Base-by-base conservation (phyloP, 192 early-diverging fungal species). In the Backusella tuberculispora region DNA sequence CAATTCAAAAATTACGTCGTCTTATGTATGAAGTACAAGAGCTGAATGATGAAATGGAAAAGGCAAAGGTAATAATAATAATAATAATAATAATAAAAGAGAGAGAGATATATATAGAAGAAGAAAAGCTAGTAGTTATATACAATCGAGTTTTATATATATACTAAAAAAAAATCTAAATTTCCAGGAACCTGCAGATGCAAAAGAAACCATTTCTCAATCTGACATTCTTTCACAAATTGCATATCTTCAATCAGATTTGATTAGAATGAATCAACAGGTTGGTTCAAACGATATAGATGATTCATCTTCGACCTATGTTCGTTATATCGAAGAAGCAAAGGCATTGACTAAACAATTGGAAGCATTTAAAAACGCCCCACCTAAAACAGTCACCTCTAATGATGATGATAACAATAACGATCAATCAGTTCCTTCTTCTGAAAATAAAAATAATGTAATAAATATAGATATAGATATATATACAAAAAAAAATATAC, bases 21-120 rank as follows among this genome's bases (percentile, higher is more conserved):
- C 88, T 97, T 45, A 86, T 93, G 74, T 91, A 85, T 72, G 95
- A 97, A 78, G 90, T 93, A 9, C 91, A 95, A 72, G 93, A 97
- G 69, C 88, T 97, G 4, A 81, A 78, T 19, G 86, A 89, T 67
- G 91, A 94, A 75, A 68, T 95, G 37, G 85, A 88, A 14, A 89
- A 86, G 63, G 79, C 79, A 5, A 76, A 85, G 85, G 86, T 86
- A 84, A n/a, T n/a, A n/a, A n/a, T n/a, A n/a, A n/a, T n/a, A n/a
- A n/a, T n/a, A n/a, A n/a, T n/a, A n/a, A n/a, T n/a, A n/a, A n/a
- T n/a, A n/a, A n/a, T n/a, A n/a, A n/a, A n/a, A n/a, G n/a, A n/a
- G n/a, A n/a, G n/a, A n/a, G n/a, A n/a, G n/a, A n/a, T n/a, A n/a
- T n/a, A n/a, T n/a, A n/a, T n/a, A n/a, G n/a, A n/a, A n/a, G n/a